Evolutionary conservation across 2,329 filamentous ascomycete species (phyloP).

Genomic region (Ploettnerulaceae sp.): DNA sequence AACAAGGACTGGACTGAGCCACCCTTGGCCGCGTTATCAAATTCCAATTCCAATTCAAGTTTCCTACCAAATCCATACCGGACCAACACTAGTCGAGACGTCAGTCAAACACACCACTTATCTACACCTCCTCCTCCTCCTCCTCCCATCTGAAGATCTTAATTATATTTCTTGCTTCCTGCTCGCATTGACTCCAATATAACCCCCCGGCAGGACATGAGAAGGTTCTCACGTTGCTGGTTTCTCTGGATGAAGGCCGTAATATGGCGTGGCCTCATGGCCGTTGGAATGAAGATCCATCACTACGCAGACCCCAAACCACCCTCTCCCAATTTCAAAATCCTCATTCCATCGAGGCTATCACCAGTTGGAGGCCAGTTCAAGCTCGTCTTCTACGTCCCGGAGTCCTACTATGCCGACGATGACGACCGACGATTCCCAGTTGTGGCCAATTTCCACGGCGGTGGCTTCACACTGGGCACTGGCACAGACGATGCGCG

Average conservation of each 20-base stretch:
- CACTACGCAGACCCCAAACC: constrained; percentile 32
- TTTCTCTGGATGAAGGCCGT: constrained; percentile 31
- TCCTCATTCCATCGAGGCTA: constrained; percentile 31
- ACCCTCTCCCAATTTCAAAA: constrained; percentile 31
- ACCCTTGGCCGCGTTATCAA: background rate
- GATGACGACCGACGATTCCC: constrained; percentile 36
- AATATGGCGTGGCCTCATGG: constrained; percentile 34
- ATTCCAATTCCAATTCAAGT: background rate
- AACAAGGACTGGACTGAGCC: constrained; percentile 1
- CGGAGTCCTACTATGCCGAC: constrained; percentile 35
- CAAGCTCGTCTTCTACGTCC: constrained; percentile 41
- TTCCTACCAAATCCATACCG: too few species aligned
- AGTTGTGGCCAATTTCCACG: constrained; percentile 62
- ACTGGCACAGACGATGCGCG: constrained; percentile 58
- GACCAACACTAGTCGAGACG: background rate
- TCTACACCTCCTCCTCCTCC: background rate
- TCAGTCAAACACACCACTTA: background rate
- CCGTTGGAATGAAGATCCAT: constrained; percentile 34
- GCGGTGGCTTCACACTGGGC: constrained; percentile 62
- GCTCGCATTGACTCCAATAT: too few species aligned
- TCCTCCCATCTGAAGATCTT: background rate
- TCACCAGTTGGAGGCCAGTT: constrained; percentile 32
- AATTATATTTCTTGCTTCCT: background rate
- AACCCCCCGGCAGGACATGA: constrained; percentile 16
- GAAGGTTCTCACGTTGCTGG: constrained; percentile 16